Conservation (phyloP, 2,329 filamentous ascomycete genomes). For the Botrytis paeoniae region DNA sequence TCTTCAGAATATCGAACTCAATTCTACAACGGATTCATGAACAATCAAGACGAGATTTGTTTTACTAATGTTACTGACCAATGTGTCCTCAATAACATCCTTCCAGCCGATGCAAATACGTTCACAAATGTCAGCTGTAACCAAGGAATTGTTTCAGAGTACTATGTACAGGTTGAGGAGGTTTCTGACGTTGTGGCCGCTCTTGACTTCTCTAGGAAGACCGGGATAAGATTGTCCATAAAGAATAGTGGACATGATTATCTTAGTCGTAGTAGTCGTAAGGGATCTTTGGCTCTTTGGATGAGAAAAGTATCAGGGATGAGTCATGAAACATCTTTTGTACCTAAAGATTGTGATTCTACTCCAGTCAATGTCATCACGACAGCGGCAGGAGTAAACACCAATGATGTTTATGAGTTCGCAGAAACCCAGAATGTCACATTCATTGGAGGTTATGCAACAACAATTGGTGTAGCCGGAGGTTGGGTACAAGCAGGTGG, state of each 20-base stretch:
- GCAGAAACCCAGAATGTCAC: slow-evolving; percentile 33
- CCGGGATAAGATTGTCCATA: slow-evolving; percentile 42
- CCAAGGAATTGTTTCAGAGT: slow-evolving; percentile 23
- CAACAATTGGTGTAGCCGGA: slow-evolving; percentile 51
- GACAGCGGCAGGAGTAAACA: slow-evolving; percentile 30
- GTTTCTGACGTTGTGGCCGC: slow-evolving; percentile 45
- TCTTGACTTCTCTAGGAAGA: slow-evolving; percentile 43
- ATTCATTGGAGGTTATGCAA: slow-evolving; percentile 27
- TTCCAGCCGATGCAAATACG: slow-evolving; percentile 27
- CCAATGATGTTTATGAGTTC: slow-evolving; percentile 31
- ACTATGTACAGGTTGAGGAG: slow-evolving; percentile 26
- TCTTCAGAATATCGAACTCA: slow-evolving; percentile 31
- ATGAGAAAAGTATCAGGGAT: slow-evolving; percentile 22
- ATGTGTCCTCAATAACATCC: slow-evolving; percentile 33
- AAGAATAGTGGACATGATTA: slow-evolving; percentile 33
- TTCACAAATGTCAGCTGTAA: slow-evolving; percentile 24
- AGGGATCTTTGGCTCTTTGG: slow-evolving; percentile 26
- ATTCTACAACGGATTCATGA: slow-evolving; percentile 32
- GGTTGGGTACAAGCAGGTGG: slow-evolving; percentile 51
- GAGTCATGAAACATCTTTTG: slow-evolving; percentile 14
- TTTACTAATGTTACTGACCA: slow-evolving; percentile 33
- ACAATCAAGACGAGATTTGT: slow-evolving; percentile 35
- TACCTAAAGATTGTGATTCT: slow-evolving; percentile 23
- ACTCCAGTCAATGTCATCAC: slow-evolving; percentile 29
- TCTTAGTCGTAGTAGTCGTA: slow-evolving; percentile 29